Evolutionary conservation across 495 filamentous ascomycete genomes (phyloP), one percentile per base, ranked within the genome.

Genomic region (Hamigera avellanea): DNA sequence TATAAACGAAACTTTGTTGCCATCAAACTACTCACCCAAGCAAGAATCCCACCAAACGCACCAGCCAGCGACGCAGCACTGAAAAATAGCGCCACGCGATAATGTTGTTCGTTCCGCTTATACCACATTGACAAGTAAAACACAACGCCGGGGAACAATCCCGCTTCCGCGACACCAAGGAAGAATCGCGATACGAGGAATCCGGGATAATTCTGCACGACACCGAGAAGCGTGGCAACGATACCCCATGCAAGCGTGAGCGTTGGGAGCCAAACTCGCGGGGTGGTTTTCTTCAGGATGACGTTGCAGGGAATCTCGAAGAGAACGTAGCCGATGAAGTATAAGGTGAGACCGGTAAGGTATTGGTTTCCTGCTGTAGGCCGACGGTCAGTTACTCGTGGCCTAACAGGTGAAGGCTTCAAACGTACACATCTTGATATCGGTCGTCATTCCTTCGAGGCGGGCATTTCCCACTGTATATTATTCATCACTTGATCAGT

Each of bases 81-180:
- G 41, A 86, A 86, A 56, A 89, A 87, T 1, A 87, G 58, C 8
- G 81, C 76, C 26, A 87, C 71, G 0, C 83, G 75, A 46, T 76
- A 83, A 50, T 82, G 77, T 37, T 70, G 68, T 49, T 87, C 82
- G 18, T 70, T 71, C 13, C 81, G 64, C 46, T 79, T 80, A 41
- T 88, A 89, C 78, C 83, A 87, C 78, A 85, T 85, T 1, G 78
- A 81, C n/a, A 89, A 67, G 47, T 86, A 86, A 52, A 80, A 87
- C 1, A 85, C 81, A 0, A 86, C 81, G 1, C 83, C 81, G 9
- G 81, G 79, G 37, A 81, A 83, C 0, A 84, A 62, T 0, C 76
- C 78, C 30, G 67, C 72, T 45, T 66, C 66, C 2, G 53, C 49
- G 6, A 66, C 46, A 30, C 57, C 59, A 7, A 66, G 48, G 27